Conservation (phyloP, 352 stramenopile species). For the Phytopythium helicoides region DNA sequence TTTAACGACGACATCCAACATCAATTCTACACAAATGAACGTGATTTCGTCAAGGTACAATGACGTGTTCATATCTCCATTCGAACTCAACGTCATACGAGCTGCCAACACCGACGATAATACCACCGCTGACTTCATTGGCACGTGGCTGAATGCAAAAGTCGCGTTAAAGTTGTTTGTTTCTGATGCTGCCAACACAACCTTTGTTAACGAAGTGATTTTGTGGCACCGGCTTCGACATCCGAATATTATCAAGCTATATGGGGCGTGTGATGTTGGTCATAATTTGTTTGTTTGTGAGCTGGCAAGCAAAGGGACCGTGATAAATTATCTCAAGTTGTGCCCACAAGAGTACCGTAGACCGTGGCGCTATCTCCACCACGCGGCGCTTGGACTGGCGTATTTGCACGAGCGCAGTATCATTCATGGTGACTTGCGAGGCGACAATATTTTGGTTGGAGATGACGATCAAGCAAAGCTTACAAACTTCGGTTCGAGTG, state of each 20-base stretch:
- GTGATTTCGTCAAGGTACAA: background rate
- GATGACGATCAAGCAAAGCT: slow-evolving; percentile 17
- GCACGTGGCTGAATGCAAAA: slow-evolving; percentile 13
- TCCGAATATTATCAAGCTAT: slow-evolving; percentile 1
- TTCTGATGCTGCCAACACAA: background rate
- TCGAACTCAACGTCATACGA: background rate
- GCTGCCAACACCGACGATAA: background rate
- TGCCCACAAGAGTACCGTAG: background rate
- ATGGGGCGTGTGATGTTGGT: background rate
- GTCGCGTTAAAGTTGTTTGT: slow-evolving; percentile 10
- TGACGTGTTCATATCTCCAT: background rate
- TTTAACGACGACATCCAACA: background rate
- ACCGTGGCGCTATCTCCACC: slow-evolving; percentile 19
- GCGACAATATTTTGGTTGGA: slow-evolving; percentile 28
- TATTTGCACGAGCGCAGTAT: slow-evolving; percentile 26
- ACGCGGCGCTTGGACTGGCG: slow-evolving; percentile 20
- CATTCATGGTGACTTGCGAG: slow-evolving; percentile 22
- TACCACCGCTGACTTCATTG: slow-evolving; percentile 1
- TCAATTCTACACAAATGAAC: background rate
- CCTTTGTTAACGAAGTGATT: slow-evolving; percentile 7
- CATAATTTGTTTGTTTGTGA: slow-evolving; percentile 21
- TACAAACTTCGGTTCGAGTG: slow-evolving; percentile 22
- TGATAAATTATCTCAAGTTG: slow-evolving; percentile 14
- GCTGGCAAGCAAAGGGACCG: slow-evolving; percentile 14
- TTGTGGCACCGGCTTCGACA: slow-evolving; percentile 7